phyloP scores from a whole-genome alignment of 352 stramenopile species.

The Plasmopara halstedii region DNA sequence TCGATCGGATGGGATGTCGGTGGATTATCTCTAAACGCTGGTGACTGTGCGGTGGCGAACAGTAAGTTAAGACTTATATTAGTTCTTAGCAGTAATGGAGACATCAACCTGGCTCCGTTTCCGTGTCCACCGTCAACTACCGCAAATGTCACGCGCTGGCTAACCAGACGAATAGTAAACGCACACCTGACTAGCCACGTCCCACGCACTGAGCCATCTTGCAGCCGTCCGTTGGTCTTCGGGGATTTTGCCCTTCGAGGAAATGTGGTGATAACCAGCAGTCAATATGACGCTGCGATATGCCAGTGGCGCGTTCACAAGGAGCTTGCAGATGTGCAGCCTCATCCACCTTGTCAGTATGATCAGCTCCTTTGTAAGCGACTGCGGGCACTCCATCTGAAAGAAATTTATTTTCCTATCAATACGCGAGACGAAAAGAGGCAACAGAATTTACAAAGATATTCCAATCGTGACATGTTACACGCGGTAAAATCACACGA shows the following conservation, averaged over 20 bases:
- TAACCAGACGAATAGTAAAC: slow-evolving; percentile 12
- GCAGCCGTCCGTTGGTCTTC: slow-evolving; percentile 1
- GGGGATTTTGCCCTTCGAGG: slow-evolving; percentile 58
- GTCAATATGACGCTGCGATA: slow-evolving; percentile 35
- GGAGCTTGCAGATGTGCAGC: slow-evolving; percentile 36
- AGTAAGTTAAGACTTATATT: slow-evolving; percentile 9
- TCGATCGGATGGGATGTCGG: slow-evolving; percentile 31
- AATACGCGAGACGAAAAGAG: slow-evolving; percentile 4
- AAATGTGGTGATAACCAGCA: slow-evolving; percentile 41
- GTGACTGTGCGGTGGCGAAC: slow-evolving; percentile 8
- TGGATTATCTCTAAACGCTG: slow-evolving; percentile 1
- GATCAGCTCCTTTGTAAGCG: slow-evolving; percentile 12
- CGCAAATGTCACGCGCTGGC: slow-evolving; percentile 8
- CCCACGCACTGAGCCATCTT: neutral
- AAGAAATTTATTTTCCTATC: slow-evolving; percentile 37
- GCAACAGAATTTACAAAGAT: slow-evolving; percentile 4
- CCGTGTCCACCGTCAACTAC: slow-evolving; percentile 12
- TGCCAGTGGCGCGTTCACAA: slow-evolving; percentile 67
- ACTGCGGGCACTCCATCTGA: slow-evolving; percentile 21
- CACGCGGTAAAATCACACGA: slow-evolving; percentile 5
- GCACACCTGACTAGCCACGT: slow-evolving; percentile 14
- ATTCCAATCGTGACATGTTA: neutral
- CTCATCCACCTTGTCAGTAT: slow-evolving; percentile 21
- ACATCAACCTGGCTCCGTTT: slow-evolving; percentile 15
- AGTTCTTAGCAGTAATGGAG: slow-evolving; percentile 9